Evolutionary conservation across 257 asterid species (phyloP).

Genomic region (Solanum verrucosum): DNA sequence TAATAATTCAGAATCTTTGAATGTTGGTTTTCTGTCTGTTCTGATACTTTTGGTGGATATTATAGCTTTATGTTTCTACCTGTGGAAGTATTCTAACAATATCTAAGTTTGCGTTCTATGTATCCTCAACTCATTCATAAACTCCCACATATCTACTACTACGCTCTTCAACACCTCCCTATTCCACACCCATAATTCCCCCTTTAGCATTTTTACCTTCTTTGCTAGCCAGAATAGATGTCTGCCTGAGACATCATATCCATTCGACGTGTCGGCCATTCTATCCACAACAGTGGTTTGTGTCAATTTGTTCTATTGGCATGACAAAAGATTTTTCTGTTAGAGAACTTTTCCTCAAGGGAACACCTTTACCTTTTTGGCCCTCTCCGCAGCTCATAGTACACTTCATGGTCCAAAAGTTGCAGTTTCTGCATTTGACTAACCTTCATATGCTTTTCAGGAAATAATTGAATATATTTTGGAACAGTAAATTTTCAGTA

Average conservation of each 20-base stretch:
- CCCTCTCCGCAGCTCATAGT: not conserved
- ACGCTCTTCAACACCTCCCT: not conserved
- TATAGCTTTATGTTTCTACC: not conserved
- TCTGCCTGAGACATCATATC: not conserved
- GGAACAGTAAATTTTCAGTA: not conserved
- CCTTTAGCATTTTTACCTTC: not conserved
- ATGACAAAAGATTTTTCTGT: not conserved
- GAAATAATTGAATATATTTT: not conserved
- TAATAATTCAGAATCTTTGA: not conserved
- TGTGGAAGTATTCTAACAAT: not conserved
- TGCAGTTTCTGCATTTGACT: not conserved
- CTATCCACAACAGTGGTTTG: not conserved
- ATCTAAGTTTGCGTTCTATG: not conserved
- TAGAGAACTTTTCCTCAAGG: not conserved
- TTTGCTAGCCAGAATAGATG: not conserved
- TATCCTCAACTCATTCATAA: not conserved
- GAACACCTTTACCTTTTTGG: not conserved
- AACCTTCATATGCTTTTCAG: not conserved
- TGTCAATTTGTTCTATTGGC: not conserved
- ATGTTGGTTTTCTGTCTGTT: not conserved
- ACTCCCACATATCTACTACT: not conserved
- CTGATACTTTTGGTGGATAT: not conserved
- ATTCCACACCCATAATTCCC: not conserved
- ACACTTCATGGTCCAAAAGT: not conserved
- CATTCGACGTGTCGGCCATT: not conserved